Evolutionary conservation across 148 eudicot genomes (phyloP), one percentile per base, ranked within the genome.

Genomic region (Suaeda aralocaspica): DNA sequence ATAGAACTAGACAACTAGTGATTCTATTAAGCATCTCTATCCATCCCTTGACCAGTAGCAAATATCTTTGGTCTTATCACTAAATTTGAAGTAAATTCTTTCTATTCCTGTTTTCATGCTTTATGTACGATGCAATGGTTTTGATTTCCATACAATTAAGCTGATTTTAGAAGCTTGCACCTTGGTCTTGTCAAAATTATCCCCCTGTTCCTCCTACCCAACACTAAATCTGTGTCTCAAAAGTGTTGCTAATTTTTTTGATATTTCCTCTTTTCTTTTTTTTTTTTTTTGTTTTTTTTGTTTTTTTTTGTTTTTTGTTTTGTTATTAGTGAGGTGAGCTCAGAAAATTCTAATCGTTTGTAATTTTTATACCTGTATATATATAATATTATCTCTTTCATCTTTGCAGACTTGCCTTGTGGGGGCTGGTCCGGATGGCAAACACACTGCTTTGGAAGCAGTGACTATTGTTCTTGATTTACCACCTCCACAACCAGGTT

Each of bases 401-500:
- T 57, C 33, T 79, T 67, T 66, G 56, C 88, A 92, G 94, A 90
- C 96, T 56, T 92, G 96, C 84, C 85, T 90, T 64, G 88, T 94
- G 61, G 99, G 99, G 78, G 99, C 99, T 72, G 99, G 97, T 51
- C 92, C 92, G 64, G 91, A 86, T 75, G 99, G 99, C 42, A 94
- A 94, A 80, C 99, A 94, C 73, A 94, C 95, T 59, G 99, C 99
- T 73, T 74, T 94, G 72, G 99, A 94, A 77, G 97, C 99, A 49
- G 99, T 94, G 62, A 94, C 99, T 15, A 89, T 94, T 59, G 99
- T 94, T 83, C 99, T 94, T 67, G 99, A 94, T 84, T 80, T 94
- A 77, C 99, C 97, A 30, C 92, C 99, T 73, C 99, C 99, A 58
- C 97, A 91, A 78, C 99, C 99, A 56, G 97, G 91, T 67, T 94